A percentile compares a stretch with the other conserved stretches of the same genome.
These are phyloP conservation scores for Chaetomiaceae sp. DNA, from an alignment of 2,329 filamentous ascomycete species.

Conservation along the genomic window DNA sequence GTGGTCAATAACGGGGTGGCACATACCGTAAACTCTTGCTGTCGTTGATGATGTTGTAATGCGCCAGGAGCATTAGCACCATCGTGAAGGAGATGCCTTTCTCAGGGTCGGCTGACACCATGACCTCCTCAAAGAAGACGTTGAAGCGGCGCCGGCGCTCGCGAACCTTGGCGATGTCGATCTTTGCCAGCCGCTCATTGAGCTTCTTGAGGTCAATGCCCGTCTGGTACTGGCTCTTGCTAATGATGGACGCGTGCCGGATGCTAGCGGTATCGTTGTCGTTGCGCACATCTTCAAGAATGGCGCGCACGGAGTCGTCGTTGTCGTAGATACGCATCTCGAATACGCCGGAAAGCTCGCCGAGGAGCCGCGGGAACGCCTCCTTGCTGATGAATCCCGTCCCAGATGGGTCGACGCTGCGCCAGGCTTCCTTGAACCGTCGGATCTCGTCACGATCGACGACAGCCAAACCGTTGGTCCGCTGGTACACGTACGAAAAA, in stretches of 20 bases:
- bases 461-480: conserved; percentile 83
- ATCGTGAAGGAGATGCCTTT: conserved; percentile 86
- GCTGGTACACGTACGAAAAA: conserved; percentile 98
- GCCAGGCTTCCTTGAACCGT: conserved; percentile 97
- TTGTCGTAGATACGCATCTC: conserved; percentile 94
- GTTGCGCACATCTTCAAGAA: conserved; percentile 76
- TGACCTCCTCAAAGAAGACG: conserved; percentile 93
- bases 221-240: conserved; percentile 44
- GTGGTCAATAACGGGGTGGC: background rate
- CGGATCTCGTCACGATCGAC: conserved; percentile 91
- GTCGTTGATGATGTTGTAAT: conserved; percentile 98
- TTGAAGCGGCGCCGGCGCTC: conserved; percentile 75
- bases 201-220: conserved; percentile 70
- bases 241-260: conserved; percentile 50
- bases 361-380: conserved; percentile 78
- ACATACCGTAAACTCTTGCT: conserved; percentile 81
- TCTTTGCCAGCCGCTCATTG: conserved; percentile 62
- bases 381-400: conserved; percentile 89
- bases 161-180: conserved; percentile 71
- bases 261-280: conserved; percentile 48
- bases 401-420: conserved; percentile 85
- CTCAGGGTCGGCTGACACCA: conserved; percentile 86
- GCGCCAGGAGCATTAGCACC: conserved; percentile 89
- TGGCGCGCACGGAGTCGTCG: conserved; percentile 77
- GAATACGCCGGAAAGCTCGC: conserved; percentile 90